These are phyloP conservation scores for Isabelozyma heimii DNA, from an alignment of 805 yeast genomes.

Conservation along the genomic window DNA sequence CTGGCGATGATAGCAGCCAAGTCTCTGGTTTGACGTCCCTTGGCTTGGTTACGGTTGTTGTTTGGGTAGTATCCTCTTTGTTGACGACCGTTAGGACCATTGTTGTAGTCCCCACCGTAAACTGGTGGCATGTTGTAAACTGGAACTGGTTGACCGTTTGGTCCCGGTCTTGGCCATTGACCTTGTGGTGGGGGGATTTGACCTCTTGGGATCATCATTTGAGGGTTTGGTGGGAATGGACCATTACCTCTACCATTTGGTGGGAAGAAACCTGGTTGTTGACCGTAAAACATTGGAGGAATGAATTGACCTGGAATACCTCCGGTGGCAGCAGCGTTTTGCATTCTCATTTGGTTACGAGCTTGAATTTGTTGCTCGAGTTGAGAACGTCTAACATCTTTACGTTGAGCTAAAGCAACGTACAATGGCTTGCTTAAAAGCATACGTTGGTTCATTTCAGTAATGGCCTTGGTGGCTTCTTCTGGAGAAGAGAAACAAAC, in stretches of 20 bases:
- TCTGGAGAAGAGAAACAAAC: conserved; percentile 97
- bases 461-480: conserved; percentile 97
- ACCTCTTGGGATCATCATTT: conserved; percentile 72
- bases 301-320: conserved; percentile 87
- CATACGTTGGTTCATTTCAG: conserved; percentile 98
- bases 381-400: conserved; percentile 96
- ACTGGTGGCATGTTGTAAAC: conserved; percentile 86
- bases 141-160: conserved; percentile 82
- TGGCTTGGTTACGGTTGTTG: conserved; percentile 43
- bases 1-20: conserved; percentile 62
- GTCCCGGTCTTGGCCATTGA: conserved; percentile 72
- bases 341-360: conserved; percentile 97
- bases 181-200: conserved; percentile 65
- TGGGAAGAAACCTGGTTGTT: conserved; percentile 81
- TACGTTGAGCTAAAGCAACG: conserved; percentile 98
- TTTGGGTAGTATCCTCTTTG: conserved; percentile 58
- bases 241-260: conserved; percentile 76
- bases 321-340: conserved; percentile 88
- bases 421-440: conserved; percentile 93
- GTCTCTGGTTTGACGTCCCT: conserved; percentile 42
- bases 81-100: conserved; percentile 44
- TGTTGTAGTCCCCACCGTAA: conserved; percentile 53
- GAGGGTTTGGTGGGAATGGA: conserved; percentile 80
- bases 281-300: conserved; percentile 82
- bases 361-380: conserved; percentile 97